Evolutionary conservation across 768 basidiomycete species (phyloP).

Genomic region (Macrolepiota albuminosa): DNA sequence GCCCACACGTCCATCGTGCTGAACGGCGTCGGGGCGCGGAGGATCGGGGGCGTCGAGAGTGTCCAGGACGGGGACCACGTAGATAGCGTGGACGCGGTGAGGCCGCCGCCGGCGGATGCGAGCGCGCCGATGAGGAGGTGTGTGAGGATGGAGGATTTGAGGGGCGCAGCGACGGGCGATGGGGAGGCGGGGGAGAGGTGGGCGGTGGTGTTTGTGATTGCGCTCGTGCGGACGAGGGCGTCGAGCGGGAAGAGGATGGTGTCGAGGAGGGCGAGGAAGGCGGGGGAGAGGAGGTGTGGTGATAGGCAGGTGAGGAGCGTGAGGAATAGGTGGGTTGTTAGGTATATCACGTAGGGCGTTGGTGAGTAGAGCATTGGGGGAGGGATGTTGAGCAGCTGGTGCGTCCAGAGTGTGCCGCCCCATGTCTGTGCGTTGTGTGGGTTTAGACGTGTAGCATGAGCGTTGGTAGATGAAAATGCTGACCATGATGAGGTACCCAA

Average conservation of each 20-base stretch:
- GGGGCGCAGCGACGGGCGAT: constrained; percentile 26
- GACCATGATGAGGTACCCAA: constrained; percentile 45
- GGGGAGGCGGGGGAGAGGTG: constrained; percentile 22
- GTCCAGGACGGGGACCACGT: constrained; percentile 42
- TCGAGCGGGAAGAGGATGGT: constrained; percentile 46
- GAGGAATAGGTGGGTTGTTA: constrained; percentile 39
- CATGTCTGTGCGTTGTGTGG: constrained; percentile 27
- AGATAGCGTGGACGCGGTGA: constrained; percentile 37
- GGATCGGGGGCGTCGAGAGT: constrained; percentile 40
- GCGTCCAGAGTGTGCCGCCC: constrained; percentile 42
- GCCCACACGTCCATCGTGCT: constrained; percentile 48
- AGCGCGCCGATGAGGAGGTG: constrained; percentile 45
- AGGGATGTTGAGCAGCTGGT: constrained; percentile 38
- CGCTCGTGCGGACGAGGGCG: constrained; percentile 39
- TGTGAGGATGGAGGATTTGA: constrained; percentile 35
- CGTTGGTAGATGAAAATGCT: background rate
- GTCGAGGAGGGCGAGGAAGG: constrained; percentile 31
- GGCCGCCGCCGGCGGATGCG: constrained; percentile 42
- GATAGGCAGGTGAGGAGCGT: constrained; percentile 35
- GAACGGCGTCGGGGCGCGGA: constrained; percentile 35
- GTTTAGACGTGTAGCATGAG: too few relatives aligned
- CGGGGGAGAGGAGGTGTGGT: constrained; percentile 18
- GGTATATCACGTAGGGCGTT: constrained; percentile 43
- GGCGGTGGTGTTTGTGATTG: constrained; percentile 32
- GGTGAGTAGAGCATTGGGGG: constrained; percentile 43